Percentiles rank a stretch among this genome's conserved stretches.
Conservation (phyloP, 2,329 filamentous ascomycete genomes). For the Trichophaea hybrida region DNA sequence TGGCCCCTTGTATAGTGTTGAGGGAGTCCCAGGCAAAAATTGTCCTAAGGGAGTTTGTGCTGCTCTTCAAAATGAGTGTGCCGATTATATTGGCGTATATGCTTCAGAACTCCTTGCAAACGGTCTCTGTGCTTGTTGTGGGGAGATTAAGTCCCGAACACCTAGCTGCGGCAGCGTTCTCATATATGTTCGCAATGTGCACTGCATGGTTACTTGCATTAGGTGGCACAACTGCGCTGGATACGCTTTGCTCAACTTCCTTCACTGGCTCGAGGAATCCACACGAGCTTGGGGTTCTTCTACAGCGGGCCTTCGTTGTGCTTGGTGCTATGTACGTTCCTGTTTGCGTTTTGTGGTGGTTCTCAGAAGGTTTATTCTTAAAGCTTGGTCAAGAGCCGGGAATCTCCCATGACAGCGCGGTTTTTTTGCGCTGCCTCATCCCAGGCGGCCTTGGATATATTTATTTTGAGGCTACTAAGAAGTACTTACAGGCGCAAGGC, state of each 20-base stretch:
- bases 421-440: constrained; percentile 57
- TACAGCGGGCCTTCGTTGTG: constrained; percentile 63
- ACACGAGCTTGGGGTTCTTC: constrained; percentile 59
- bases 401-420: constrained; percentile 57
- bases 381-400: constrained; percentile 63
- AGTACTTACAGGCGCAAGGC: constrained; percentile 76
- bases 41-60: constrained; percentile 44
- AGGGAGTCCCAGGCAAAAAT: not conserved
- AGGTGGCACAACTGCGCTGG: constrained; percentile 71
- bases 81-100: constrained; percentile 76
- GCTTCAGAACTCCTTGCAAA: constrained; percentile 74
- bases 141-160: constrained; percentile 67
- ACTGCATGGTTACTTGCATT: constrained; percentile 77
- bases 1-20: not conserved
- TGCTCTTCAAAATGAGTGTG: constrained; percentile 53
- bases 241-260: constrained; percentile 67
- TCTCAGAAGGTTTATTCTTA: constrained; percentile 58
- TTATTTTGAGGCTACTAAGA: constrained; percentile 73
- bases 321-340: constrained; percentile 58
- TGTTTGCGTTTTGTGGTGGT: constrained; percentile 59
- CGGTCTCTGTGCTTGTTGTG: constrained; percentile 64
- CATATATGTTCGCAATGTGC: constrained; percentile 88
- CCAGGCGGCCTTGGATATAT: constrained; percentile 76
- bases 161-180: constrained; percentile 68
- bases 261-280: constrained; percentile 72